A percentile compares a stretch with the other conserved stretches of the same genome.
These are phyloP conservation scores for Globisporangium paroecandrum DNA, from an alignment of 352 stramenopile genomes.

Conservation along the genomic window DNA sequence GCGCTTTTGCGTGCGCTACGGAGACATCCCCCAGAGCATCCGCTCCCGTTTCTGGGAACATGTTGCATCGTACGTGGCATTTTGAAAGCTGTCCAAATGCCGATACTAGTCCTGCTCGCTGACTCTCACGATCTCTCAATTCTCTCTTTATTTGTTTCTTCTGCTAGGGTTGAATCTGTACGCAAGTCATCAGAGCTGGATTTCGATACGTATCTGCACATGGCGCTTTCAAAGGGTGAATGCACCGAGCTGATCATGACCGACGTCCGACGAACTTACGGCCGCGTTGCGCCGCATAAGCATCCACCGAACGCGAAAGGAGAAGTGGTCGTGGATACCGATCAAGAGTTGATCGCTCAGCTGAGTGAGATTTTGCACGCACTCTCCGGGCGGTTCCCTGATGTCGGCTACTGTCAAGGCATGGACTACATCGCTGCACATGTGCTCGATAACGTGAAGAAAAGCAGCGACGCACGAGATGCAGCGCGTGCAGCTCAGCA, in stretches of 20 bases:
- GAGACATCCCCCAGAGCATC: constrained; percentile 44
- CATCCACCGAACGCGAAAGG: constrained; percentile 51
- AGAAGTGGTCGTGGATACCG: constrained; percentile 42
- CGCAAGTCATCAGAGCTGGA: constrained; percentile 60
- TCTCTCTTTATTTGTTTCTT: neutral
- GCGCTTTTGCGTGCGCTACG: constrained; percentile 83
- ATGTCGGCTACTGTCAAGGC: constrained; percentile 84
- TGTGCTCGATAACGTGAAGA: constrained; percentile 80
- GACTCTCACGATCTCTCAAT: neutral
- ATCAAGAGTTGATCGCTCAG: constrained; percentile 72
- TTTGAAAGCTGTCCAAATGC: neutral
- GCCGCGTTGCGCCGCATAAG: constrained; percentile 77
- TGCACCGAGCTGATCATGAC: constrained; percentile 80
- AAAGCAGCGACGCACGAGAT: constrained; percentile 44
- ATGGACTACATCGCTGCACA: constrained; percentile 88
- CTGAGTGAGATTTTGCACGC: constrained; percentile 81
- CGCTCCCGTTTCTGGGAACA: constrained; percentile 82
- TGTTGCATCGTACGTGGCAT: constrained; percentile 25
- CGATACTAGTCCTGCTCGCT: neutral
- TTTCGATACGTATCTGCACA: constrained; percentile 83
- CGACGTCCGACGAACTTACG: constrained; percentile 82
- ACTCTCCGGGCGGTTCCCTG: constrained; percentile 69
- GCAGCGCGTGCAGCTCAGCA: constrained; percentile 6
- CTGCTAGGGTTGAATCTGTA: constrained; percentile 24
- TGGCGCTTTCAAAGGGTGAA: constrained; percentile 82